Base-by-base conservation (phyloP, 2,329 filamentous ascomycete species). In the Sclerotinia borealis region DNA sequence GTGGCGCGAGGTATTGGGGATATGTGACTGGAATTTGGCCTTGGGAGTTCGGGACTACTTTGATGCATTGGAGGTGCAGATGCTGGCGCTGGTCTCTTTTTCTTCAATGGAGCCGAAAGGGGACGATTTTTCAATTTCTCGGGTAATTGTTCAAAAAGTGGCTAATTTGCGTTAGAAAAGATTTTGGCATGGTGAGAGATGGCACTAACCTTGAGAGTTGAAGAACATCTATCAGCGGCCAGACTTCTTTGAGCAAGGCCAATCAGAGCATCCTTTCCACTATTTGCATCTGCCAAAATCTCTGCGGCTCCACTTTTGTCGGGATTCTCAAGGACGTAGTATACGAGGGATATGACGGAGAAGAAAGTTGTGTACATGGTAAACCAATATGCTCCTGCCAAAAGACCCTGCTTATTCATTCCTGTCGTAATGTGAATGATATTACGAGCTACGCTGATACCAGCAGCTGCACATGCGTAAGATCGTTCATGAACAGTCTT, bases 301-400 rank as follows among this genome's bases (percentile, higher is more conserved):
- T 96, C 92, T 59, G 88, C 83, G 7, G 88, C 87, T 1, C 88
- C 89, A 4, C 83, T 78, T 71, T 89, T 91, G 65, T 90, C 85
- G 1, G 89, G 89, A 67, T 93, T 93, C 73, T 93, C 91, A 17
- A 92, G 79, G 0, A 90, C 88, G 72, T 90, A 93, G 72, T 91
- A 95, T 1, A 93, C 80, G 51, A 95, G 79, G 0, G 91, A 91
- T 37, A 95, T 79, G 37, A 93, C 89, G 17, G 89, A 87, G 72
- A 92, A 93, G 76, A 92, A 93, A 19, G 90, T 89, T 2, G 90
- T 92, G 72, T 92, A 93, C 73, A 93, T 85, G 68, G 90, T 89
- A 72, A 93, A 93, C 91, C 91, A 95, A 75, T 92, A 93, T 0
- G 90, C 89, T 0, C 91, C 91, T 66, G 89, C 88, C n/a, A 95